Base-by-base conservation (phyloP, 495 filamentous ascomycete species). In the Hyaloscypha finlandica region DNA sequence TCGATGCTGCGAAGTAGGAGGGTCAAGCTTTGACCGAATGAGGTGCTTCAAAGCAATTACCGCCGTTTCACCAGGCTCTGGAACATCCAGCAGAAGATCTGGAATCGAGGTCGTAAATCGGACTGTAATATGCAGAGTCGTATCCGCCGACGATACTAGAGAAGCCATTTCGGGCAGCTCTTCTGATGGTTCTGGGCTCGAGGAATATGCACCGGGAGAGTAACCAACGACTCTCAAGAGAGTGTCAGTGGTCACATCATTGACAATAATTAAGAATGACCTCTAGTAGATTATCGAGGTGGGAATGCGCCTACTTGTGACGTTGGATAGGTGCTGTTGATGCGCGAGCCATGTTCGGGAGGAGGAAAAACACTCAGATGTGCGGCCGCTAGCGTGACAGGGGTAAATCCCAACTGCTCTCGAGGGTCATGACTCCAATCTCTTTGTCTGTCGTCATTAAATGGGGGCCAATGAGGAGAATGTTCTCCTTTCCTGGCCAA, bases 61-160 rank as follows among this genome's bases (percentile, higher is more conserved):
- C 57, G 91, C 90, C 25, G 90, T 94, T 25, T 79, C 84, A 39
- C 81, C 72, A 4, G 94, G 90, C 20, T 76, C 77, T 58, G 86
- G 72, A 77, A 97, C 84, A 74, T 91, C 86, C 66, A 97, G 84
- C 59, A 87, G 85, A 61, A 97, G 86, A 78, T 97, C 94, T 8
- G 93, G 87, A 64, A 94, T 84, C 3, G 91, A 85, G 64, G 89
- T 88, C 57, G 92, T 90, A 85, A 97, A 97, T 76, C 94, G 92
- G 77, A 97, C 88, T 22, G 88, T 93, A 25, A 97, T 83, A 72
- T 88, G 84, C 20, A 73, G 71, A 37, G 63, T 32, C 14, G 6
- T 45, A 22, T 22, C 59, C 22, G 61, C 51, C 3, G 30, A n/a
- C 12, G 39, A 29, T 42, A 33, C 55, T 5, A 66, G 55, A 16